Conservation (phyloP, 169 alveolate genomes). For the Plasmodium chabaudi region DNA sequence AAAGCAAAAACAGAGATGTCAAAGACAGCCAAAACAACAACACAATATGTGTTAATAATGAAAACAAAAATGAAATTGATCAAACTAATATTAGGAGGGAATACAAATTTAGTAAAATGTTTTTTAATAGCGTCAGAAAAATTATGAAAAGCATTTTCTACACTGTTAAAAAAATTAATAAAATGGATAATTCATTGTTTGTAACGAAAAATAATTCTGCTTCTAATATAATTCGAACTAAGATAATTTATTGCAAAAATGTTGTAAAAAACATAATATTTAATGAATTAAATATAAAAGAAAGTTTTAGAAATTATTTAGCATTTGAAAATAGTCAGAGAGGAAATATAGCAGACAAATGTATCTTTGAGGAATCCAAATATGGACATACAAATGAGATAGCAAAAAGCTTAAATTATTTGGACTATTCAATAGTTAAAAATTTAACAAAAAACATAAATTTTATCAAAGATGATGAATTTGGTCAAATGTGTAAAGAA, state of each 20-base stretch:
- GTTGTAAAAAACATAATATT: neutral
- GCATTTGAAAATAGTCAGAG: neutral
- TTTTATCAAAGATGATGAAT: neutral
- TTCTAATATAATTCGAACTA: constrained; percentile 15
- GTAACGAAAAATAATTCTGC: constrained; percentile 26
- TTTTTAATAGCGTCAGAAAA: constrained; percentile 34
- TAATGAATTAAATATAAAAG: neutral
- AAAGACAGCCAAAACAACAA: no score
- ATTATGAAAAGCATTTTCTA: constrained; percentile 53
- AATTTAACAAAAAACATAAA: no score
- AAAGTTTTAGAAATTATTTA: neutral
- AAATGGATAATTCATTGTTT: constrained; percentile 25
- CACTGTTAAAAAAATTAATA: constrained; percentile 28
- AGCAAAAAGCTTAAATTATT: no score
- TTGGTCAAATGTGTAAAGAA: neutral
- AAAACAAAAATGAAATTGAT: no score
- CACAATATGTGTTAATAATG: no score
- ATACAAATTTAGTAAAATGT: constrained; percentile 14
- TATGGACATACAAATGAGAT: no score
- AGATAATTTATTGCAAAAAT: constrained; percentile 13
- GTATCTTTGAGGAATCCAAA: no score
- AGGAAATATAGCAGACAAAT: neutral
- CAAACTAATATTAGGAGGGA: neutral
- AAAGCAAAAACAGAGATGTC: no score
- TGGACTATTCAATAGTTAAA: no score